These are phyloP conservation scores for Saturnispora sekii DNA, from an alignment of 805 yeast genomes.

Conservation along the genomic window DNA sequence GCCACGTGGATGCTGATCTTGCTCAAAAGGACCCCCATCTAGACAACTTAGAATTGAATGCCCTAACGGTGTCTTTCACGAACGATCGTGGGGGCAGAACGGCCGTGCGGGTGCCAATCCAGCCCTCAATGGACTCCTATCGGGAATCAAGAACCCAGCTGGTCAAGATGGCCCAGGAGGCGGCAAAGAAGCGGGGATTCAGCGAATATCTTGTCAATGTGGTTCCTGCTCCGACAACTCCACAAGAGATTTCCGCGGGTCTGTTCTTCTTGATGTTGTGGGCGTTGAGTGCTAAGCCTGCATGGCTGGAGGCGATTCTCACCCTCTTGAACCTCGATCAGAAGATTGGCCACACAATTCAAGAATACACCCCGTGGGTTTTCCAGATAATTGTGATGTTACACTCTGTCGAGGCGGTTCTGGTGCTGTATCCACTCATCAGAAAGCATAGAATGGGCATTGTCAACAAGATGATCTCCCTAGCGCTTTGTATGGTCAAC, in stretches of 20 bases:
- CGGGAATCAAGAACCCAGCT: conserved; percentile 45
- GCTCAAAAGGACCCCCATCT: conserved; percentile 31
- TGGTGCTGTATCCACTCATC: conserved; percentile 40
- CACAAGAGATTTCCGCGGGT: conserved; percentile 32
- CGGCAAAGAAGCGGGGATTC: conserved; percentile 54
- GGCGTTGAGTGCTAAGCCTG: conserved; percentile 10
- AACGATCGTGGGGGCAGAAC: conserved; percentile 26
- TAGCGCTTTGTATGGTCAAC: conserved; percentile 43
- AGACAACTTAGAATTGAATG: conserved; percentile 35
- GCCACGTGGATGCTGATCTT: conserved; percentile 9
- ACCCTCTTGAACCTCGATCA: conserved; percentile 6
- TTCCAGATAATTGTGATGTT: conserved; percentile 24
- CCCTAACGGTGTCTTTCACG: conserved; percentile 33
- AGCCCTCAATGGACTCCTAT: conserved; percentile 37
- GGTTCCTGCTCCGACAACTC: conserved; percentile 22
- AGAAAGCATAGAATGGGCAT: conserved; percentile 53
- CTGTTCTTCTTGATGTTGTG: conserved; percentile 4
- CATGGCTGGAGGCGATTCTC: conserved; percentile 2
- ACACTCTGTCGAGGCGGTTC: conserved; percentile 45
- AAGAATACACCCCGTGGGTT: conserved; percentile 9
- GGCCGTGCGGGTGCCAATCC: conserved; percentile 31
- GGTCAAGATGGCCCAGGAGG: conserved; percentile 63
- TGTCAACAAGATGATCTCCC: conserved; percentile 41
- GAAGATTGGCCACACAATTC: conserved; percentile 6
- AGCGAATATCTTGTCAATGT: conserved; percentile 32